Percentiles rank a stretch among this genome's conserved stretches.
These are phyloP conservation scores for Penicillium sp. DNA, from an alignment of 2,329 filamentous ascomycete species.

Conservation along the genomic window DNA sequence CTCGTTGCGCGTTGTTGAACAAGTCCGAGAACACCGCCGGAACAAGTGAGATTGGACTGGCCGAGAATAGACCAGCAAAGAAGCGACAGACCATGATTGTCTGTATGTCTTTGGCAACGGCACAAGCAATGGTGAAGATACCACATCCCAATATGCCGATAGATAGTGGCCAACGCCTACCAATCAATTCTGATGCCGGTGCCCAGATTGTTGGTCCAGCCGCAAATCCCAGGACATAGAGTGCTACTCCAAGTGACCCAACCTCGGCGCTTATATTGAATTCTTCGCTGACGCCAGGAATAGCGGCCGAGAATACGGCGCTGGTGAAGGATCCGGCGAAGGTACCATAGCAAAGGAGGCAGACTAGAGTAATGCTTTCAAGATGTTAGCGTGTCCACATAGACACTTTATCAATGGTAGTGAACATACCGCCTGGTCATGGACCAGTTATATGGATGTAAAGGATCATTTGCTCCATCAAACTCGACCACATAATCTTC, in stretches of 20 bases:
- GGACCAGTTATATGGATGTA: slow-evolving; percentile 55
- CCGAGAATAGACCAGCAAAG: slow-evolving; percentile 47
- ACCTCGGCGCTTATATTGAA: slow-evolving; percentile 48
- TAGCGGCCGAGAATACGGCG: slow-evolving; percentile 70
- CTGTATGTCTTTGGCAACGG: slow-evolving; percentile 38
- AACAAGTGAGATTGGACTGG: slow-evolving; percentile 45
- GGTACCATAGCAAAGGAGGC: slow-evolving; percentile 8
- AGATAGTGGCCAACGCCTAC: slow-evolving; percentile 53
- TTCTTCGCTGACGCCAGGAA: slow-evolving; percentile 53
- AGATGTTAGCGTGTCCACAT: neutral
- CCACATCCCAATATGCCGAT: slow-evolving; percentile 40
- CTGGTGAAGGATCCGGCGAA: slow-evolving; percentile 41
- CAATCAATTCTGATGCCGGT: slow-evolving; percentile 59
- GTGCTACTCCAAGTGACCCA: slow-evolving; percentile 41
- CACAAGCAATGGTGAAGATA: slow-evolving; percentile 45
- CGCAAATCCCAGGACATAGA: slow-evolving; percentile 50
- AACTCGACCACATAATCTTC: slow-evolving; percentile 59
- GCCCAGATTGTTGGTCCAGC: slow-evolving; percentile 59
- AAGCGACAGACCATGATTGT: slow-evolving; percentile 46
- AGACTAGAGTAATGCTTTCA: slow-evolving; percentile 2
- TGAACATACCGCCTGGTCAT: slow-evolving; percentile 43
- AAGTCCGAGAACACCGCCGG: slow-evolving; percentile 48
- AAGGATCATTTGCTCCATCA: slow-evolving; percentile 52
- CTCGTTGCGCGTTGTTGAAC: slow-evolving; percentile 46
- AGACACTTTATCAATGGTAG: neutral